Evolutionary conservation across 2,329 filamentous ascomycete species (phyloP).

Genomic region (Venturia carpophila): DNA sequence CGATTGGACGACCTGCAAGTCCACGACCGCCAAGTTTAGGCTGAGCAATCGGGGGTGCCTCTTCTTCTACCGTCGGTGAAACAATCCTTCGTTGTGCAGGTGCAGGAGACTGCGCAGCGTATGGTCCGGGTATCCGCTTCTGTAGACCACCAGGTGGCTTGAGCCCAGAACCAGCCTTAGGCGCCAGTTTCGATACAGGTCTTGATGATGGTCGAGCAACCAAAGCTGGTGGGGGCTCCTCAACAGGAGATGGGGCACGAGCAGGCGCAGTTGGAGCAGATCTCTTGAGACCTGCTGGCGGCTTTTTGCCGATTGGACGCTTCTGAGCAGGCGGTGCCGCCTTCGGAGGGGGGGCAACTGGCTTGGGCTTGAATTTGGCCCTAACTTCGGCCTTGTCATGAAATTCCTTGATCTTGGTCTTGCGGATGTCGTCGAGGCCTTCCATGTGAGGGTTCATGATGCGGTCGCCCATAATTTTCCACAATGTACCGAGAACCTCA

Average conservation of each 20-base stretch:
- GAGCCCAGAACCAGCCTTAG: slow-evolving; percentile 38
- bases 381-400: slow-evolving; percentile 75
- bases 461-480: slow-evolving; percentile 97
- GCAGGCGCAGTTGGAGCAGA: slow-evolving; percentile 40
- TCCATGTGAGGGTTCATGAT: slow-evolving; percentile 91
- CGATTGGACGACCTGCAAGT: slow-evolving; percentile 75
- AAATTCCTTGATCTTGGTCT: slow-evolving; percentile 91
- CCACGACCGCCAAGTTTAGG: slow-evolving; percentile 61
- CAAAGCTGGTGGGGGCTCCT: slow-evolving; percentile 43
- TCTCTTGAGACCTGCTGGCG: slow-evolving; percentile 46
- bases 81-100: slow-evolving; percentile 13
- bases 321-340: slow-evolving; percentile 45
- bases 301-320: slow-evolving; percentile 39
- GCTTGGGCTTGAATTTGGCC: slow-evolving; percentile 86
- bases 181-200: slow-evolving; percentile 32
- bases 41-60: slow-evolving; percentile 37
- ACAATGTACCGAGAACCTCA: slow-evolving; percentile 84
- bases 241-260: slow-evolving; percentile 33
- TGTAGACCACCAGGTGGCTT: slow-evolving; percentile 28
- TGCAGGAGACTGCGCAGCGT: slow-evolving; percentile 12
- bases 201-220: slow-evolving; percentile 53
- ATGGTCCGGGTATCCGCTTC: slow-evolving; percentile 14
- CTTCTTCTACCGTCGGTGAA: slow-evolving; percentile 22
- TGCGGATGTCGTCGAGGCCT: slow-evolving; percentile 88
- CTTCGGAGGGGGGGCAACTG: slow-evolving; percentile 50